Conservation (phyloP, 495 filamentous ascomycete genomes). For the Trichoderma gamsii region DNA sequence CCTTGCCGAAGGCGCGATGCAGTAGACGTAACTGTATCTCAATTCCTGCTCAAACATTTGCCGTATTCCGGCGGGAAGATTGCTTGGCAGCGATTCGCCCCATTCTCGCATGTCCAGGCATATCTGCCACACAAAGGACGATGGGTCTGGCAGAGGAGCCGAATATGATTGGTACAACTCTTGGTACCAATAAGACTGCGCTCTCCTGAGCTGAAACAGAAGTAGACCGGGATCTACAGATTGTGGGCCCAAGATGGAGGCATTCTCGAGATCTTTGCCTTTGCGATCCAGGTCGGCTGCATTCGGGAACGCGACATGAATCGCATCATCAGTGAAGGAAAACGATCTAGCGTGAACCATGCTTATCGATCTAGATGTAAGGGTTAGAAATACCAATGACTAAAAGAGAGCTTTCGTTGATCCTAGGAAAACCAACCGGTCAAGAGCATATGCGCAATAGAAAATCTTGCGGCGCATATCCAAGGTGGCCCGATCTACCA, state of each 20-base stretch:
- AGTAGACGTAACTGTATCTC: slow-evolving; percentile 77
- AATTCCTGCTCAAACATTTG: slow-evolving; percentile 74
- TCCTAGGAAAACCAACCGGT: slow-evolving; percentile 51
- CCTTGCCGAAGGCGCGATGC: slow-evolving; percentile 66
- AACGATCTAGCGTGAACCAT: slow-evolving; percentile 75
- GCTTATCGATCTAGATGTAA: slow-evolving; percentile 58
- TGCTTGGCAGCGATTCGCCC: slow-evolving; percentile 54
- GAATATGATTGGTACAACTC: slow-evolving; percentile 65
- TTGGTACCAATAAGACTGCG: slow-evolving; percentile 79
- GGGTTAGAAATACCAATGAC: slow-evolving; percentile 15
- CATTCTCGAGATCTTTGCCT: slow-evolving; percentile 32
- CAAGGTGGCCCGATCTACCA: slow-evolving; percentile 55
- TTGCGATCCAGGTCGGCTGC: slow-evolving; percentile 30
- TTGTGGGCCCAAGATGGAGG: slow-evolving; percentile 41
- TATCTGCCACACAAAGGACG: slow-evolving; percentile 55
- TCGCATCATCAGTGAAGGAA: slow-evolving; percentile 86
- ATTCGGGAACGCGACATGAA: slow-evolving; percentile 56
- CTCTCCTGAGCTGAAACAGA: slow-evolving; percentile 67
- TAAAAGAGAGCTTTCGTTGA: neutral
- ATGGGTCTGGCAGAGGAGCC: slow-evolving; percentile 53
- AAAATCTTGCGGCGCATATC: slow-evolving; percentile 75
- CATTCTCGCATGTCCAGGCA: slow-evolving; percentile 61
- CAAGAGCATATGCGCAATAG: slow-evolving; percentile 78
- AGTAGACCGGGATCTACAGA: slow-evolving; percentile 49
- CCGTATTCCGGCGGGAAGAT: slow-evolving; percentile 51